phyloP scores from a whole-genome alignment of 257 asterid genomes.

The Ophiorrhiza pumila region DNA sequence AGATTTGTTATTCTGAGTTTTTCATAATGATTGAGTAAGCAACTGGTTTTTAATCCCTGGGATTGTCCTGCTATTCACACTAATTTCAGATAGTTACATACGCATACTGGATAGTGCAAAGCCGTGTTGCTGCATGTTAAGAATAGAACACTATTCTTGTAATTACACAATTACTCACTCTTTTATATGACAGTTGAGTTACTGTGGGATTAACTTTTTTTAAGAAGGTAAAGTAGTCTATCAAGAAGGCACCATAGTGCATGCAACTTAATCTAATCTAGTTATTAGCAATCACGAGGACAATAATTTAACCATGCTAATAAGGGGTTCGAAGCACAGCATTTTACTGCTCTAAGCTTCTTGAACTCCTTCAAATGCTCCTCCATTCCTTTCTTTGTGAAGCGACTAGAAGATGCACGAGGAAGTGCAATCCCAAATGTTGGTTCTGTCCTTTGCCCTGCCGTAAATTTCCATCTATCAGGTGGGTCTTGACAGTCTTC shows the following conservation, averaged over 20 bases:
- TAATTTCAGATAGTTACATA: background rate
- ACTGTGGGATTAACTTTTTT: background rate
- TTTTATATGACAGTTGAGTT: background rate
- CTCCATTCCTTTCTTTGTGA: background rate
- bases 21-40: background rate
- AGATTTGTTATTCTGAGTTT: background rate
- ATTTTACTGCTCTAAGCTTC: background rate
- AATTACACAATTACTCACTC: background rate
- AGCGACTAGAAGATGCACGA: background rate
- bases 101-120: background rate
- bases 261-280: background rate
- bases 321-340: background rate
- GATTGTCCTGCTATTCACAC: background rate
- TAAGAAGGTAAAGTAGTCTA: background rate
- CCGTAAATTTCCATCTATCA: too few species aligned
- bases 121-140: background rate
- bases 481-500: too few species aligned
- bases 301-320: background rate
- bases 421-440: background rate
- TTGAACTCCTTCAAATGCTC: background rate
- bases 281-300: background rate
- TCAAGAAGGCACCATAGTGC: background rate
- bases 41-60: background rate
- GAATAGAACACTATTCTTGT: background rate
- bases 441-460: background rate